These are phyloP conservation scores for Colletotrichum coccodes DNA, from an alignment of 2,329 filamentous ascomycete species.

Conservation along the genomic window DNA sequence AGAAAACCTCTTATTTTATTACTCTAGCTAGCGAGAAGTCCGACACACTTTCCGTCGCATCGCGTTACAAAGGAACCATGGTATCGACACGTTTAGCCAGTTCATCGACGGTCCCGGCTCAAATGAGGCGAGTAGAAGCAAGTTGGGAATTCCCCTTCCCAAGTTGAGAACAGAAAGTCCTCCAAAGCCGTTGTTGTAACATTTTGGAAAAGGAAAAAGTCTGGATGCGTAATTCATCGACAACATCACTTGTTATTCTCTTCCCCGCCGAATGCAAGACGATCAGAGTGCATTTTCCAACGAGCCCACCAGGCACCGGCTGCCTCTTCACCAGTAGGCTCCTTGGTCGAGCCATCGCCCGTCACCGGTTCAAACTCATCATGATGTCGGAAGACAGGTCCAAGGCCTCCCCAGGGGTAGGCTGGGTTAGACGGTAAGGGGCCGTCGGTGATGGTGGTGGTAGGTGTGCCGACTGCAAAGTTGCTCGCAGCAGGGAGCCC, in stretches of 20 bases:
- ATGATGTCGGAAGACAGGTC: constrained; percentile 47
- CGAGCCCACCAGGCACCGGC: constrained; percentile 10
- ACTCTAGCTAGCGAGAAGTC: constrained; percentile 4
- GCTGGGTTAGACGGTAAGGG: constrained; percentile 43
- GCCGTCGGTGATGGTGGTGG: constrained; percentile 23
- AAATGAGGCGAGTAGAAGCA: neutral
- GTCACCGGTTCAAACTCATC: constrained; percentile 38
- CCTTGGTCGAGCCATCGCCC: neutral
- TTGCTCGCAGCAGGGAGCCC: neutral
- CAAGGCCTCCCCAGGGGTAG: constrained; percentile 49
- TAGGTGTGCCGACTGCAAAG: neutral
- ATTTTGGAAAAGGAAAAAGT: neutral
- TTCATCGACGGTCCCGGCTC: neutral
- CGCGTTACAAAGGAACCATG: neutral
- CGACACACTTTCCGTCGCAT: neutral
- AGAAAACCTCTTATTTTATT: neutral
- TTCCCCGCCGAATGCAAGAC: neutral
- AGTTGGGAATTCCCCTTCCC: neutral
- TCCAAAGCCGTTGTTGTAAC: neutral
- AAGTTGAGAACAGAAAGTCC: no score
- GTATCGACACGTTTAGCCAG: neutral
- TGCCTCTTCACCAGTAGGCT: neutral
- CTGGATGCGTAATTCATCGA: no score
- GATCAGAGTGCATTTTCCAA: constrained; percentile 16
- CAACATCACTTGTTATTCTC: neutral